Evolutionary conservation across 768 basidiomycete genomes (phyloP).

Genomic region (Termitomyces sp.): DNA sequence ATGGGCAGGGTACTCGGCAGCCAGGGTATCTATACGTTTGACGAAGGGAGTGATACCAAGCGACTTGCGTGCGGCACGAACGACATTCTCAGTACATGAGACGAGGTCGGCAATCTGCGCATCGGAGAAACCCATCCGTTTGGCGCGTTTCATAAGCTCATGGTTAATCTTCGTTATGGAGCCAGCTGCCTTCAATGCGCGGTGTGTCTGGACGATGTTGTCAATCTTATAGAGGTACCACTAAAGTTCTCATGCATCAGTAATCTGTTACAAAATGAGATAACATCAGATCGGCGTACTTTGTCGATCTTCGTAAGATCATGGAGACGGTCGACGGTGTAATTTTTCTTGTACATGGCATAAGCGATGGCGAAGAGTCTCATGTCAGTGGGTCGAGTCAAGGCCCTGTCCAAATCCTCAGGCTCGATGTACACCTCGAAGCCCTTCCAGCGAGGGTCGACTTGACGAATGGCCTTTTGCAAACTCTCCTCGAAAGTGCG

Average conservation of each 20-base stretch:
- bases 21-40: constrained; percentile 98
- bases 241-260: constrained; percentile 30
- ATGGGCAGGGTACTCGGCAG: constrained; percentile 97
- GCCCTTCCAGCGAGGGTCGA: constrained; percentile 94
- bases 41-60: constrained; percentile 93
- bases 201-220: constrained; percentile 92
- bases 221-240: constrained; percentile 99
- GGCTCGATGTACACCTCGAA: constrained; percentile 94
- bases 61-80: constrained; percentile 84
- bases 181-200: constrained; percentile 64
- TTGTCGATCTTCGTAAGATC: constrained; percentile 98
- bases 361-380: constrained; percentile 96
- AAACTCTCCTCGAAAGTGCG: constrained; percentile 98
- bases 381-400: constrained; percentile 89
- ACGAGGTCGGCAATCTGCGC: constrained; percentile 85
- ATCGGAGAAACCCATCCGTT: constrained; percentile 95
- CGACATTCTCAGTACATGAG: constrained; percentile 65
- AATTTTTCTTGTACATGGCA: constrained; percentile 92
- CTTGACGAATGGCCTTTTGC: constrained; percentile 97
- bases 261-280: neutral
- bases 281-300: constrained; percentile 34
- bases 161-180: constrained; percentile 67
- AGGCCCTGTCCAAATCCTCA: constrained; percentile 77
- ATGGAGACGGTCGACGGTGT: constrained; percentile 86
- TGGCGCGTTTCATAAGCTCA: constrained; percentile 82